phyloP scores from a whole-genome alignment of 1,139 yeast genomes.

The Saccharomyces hybrid region DNA sequence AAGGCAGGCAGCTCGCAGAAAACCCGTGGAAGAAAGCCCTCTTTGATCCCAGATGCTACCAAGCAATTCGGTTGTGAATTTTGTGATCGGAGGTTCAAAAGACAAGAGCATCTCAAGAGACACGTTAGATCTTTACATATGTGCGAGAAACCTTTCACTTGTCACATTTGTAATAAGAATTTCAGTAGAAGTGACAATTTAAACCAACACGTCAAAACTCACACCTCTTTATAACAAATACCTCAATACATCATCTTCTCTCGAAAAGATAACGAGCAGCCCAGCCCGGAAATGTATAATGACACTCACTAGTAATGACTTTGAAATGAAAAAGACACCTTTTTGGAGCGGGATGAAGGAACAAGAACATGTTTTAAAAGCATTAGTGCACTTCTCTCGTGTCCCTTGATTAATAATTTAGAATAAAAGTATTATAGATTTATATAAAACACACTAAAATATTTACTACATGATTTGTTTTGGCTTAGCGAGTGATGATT shows the following conservation, averaged over 20 bases:
- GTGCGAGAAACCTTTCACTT: constrained; percentile 64
- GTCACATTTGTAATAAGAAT: constrained; percentile 58
- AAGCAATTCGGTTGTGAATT: constrained; percentile 34
- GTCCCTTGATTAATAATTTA: background rate
- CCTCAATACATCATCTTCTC: too few species aligned
- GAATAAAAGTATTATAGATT: background rate
- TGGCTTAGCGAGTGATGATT: too few species aligned
- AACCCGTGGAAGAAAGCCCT: constrained; percentile 15
- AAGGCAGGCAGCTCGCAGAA: constrained; percentile 5
- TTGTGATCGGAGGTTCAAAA: constrained; percentile 55
- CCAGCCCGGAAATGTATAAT: background rate
- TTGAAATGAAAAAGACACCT: background rate
- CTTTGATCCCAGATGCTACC: constrained; percentile 21
- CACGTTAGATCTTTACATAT: constrained; percentile 68
- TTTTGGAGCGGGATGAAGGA: background rate
- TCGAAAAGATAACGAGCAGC: background rate
- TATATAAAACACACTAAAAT: background rate
- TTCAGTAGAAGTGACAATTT: constrained; percentile 69
- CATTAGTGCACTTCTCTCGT: background rate
- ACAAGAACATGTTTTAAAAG: background rate
- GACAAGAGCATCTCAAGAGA: constrained; percentile 70
- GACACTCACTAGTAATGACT: background rate
- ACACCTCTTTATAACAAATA: constrained; percentile 21
- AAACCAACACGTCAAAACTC: constrained; percentile 68
- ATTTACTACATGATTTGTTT: too few species aligned